A percentile compares a stretch with the other conserved stretches of the same genome.
These are phyloP conservation scores for Nyctanthes arbortristis DNA, from an alignment of 257 asterid species.

Conservation along the genomic window DNA sequence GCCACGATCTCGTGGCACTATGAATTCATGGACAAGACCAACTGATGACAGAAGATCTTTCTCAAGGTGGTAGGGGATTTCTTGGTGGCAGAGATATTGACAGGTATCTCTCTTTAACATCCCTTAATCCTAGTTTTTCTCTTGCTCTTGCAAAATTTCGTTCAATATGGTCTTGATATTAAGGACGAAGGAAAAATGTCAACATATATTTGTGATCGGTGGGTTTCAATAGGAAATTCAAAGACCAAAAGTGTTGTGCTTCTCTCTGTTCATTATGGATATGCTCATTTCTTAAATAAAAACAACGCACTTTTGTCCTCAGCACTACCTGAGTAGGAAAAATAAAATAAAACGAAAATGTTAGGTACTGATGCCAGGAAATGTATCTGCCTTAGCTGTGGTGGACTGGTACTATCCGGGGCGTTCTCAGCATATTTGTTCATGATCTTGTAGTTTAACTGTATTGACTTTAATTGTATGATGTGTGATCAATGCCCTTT, in stretches of 20 bases:
- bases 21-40: slow-evolving; percentile 58
- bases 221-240: no score
- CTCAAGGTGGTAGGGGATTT: slow-evolving; percentile 83
- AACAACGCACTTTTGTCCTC: no score
- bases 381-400: not conserved
- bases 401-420: not conserved
- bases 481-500: slow-evolving; percentile 20
- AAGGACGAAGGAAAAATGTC: no score
- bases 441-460: not conserved
- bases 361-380: not conserved
- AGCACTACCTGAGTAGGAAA: no score
- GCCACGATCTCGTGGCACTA: slow-evolving; percentile 82
- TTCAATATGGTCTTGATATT: not conserved
- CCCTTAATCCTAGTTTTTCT: slow-evolving; percentile 9
- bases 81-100: slow-evolving; percentile 66
- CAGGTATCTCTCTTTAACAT: slow-evolving; percentile 50
- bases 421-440: not conserved
- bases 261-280: no score
- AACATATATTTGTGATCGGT: no score
- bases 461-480: not conserved
- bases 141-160: not conserved
- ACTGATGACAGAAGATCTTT: slow-evolving; percentile 67
- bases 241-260: no score
- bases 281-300: no score
- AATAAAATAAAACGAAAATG: no score